phyloP scores from a whole-genome alignment of 106 monocot species.

The Xerophyta viscosa region DNA sequence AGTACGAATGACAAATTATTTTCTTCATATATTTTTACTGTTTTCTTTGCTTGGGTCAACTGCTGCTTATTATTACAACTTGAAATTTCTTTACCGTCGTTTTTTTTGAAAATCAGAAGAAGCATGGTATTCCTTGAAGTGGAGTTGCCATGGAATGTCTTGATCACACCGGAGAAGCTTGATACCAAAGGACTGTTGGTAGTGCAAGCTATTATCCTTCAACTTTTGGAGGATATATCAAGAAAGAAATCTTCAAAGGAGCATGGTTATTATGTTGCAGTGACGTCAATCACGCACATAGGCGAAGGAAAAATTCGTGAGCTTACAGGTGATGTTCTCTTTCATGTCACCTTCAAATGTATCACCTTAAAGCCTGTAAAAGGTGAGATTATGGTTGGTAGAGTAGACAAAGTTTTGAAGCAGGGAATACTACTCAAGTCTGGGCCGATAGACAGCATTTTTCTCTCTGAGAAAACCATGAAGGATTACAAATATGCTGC shows the following conservation, averaged over 20 bases:
- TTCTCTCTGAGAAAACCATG: constrained; percentile 53
- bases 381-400: constrained; percentile 65
- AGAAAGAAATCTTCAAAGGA: constrained; percentile 50
- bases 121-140: constrained; percentile 80
- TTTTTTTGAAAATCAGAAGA: too few relatives aligned
- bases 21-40: too few relatives aligned
- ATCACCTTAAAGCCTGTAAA: constrained; percentile 56
- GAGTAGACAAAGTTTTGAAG: constrained; percentile 53
- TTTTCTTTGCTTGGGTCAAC: too few relatives aligned
- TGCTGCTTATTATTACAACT: too few relatives aligned
- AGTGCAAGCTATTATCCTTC: constrained; percentile 46
- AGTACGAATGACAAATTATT: too few relatives aligned
- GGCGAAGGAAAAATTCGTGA: constrained; percentile 54
- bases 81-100: too few relatives aligned
- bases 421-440: constrained; percentile 64
- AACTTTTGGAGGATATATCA: constrained; percentile 60
- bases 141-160: constrained; percentile 59
- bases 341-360: constrained; percentile 60
- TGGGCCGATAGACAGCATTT: constrained; percentile 54
- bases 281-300: constrained; percentile 38
- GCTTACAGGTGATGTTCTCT: constrained; percentile 54
- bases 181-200: constrained; percentile 47
- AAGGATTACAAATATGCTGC: constrained; percentile 45
- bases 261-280: constrained; percentile 61
- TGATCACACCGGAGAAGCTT: constrained; percentile 47